Conservation (phyloP, 768 basidiomycete species). For the Agaricus bisporus region DNA sequence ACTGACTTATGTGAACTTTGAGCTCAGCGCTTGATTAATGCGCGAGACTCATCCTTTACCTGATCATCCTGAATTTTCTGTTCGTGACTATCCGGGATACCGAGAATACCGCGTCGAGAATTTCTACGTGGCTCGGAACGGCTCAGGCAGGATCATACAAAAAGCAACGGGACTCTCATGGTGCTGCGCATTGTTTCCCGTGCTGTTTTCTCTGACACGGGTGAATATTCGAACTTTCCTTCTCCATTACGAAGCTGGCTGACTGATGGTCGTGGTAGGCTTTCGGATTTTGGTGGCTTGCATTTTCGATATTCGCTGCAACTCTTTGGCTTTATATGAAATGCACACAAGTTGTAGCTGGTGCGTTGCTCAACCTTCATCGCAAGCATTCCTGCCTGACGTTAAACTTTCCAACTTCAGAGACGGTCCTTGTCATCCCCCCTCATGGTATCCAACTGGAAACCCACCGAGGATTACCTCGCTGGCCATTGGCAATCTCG, state of each 20-base stretch:
- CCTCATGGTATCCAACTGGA: slow-evolving; percentile 72
- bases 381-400: neutral
- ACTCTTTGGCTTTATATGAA: neutral
- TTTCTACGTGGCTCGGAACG: slow-evolving; percentile 26
- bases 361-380: slow-evolving; percentile 13
- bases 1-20: neutral
- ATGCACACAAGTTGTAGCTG: slow-evolving; percentile 8
- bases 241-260: neutral
- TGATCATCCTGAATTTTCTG: slow-evolving; percentile 43
- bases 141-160: slow-evolving; percentile 26
- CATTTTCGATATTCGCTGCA: neutral
- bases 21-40: slow-evolving; percentile 12
- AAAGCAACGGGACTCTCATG: slow-evolving; percentile 23
- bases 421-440: slow-evolving; percentile 64
- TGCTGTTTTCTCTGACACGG: neutral
- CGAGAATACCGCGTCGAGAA: slow-evolving; percentile 60
- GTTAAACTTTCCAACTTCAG: slow-evolving; percentile 25
- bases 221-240: neutral
- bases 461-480: slow-evolving; percentile 53
- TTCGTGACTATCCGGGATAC: slow-evolving; percentile 39
- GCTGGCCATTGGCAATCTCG: slow-evolving; percentile 25
- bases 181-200: slow-evolving; percentile 17
- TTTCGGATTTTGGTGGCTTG: slow-evolving; percentile 1
- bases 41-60: slow-evolving; percentile 23
- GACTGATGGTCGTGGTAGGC: neutral